These are phyloP conservation scores for Letharia lupina DNA, from an alignment of 495 filamentous ascomycete genomes.

Conservation along the genomic window DNA sequence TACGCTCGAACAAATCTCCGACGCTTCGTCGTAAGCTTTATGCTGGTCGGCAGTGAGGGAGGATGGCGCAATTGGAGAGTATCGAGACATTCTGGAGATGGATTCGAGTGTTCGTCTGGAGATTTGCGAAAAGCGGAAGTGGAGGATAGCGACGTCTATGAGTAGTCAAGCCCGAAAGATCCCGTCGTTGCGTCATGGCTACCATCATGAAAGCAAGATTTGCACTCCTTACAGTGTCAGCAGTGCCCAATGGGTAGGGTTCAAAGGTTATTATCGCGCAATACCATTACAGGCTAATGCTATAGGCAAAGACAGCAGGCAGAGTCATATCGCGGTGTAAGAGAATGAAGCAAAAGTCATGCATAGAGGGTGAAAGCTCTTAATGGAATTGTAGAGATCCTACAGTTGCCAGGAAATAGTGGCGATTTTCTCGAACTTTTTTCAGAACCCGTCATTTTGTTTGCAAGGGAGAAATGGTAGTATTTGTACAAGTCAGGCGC, in stretches of 20 bases:
- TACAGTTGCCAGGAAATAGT: no score
- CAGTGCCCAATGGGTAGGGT: not conserved
- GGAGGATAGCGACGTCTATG: not conserved
- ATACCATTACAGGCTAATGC: not conserved
- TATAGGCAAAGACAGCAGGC: not conserved
- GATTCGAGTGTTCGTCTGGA: not conserved
- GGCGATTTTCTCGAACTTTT: no score
- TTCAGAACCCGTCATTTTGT: no score
- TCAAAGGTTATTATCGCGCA: not conserved
- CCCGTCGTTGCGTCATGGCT: not conserved
- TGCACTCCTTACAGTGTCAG: not conserved
- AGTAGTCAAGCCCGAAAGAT: not conserved
- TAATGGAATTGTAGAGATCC: no score
- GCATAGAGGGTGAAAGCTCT: no score
- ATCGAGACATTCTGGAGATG: not conserved
- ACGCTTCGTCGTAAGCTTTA: not conserved
- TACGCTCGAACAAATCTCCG: not conserved
- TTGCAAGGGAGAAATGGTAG: no score
- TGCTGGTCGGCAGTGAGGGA: not conserved
- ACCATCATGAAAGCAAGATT: not conserved
- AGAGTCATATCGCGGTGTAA: no score
- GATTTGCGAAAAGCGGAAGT: not conserved
- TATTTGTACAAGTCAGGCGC: no score
- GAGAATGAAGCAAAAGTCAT: no score
- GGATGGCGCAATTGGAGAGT: not conserved